Conservation (phyloP, 495 filamentous ascomycete species). For the Penicillium tannophilum region DNA sequence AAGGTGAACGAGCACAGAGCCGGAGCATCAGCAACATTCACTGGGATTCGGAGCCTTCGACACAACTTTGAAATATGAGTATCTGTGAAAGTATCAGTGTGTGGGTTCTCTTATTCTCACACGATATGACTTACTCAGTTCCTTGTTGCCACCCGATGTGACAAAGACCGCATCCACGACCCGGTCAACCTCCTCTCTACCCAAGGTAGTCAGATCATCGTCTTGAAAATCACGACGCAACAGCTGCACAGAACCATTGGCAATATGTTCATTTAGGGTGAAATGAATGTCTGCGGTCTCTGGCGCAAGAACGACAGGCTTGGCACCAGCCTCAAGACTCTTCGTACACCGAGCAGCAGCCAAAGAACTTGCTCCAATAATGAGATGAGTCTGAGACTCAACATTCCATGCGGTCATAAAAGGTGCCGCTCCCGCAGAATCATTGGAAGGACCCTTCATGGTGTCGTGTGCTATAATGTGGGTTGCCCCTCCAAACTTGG, state of each 20-base stretch:
- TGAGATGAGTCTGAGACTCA: conserved; percentile 76
- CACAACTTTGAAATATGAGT: conserved; percentile 75
- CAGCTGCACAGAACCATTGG: conserved; percentile 73
- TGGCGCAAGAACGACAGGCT: conserved; percentile 79
- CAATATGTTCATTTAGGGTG: conserved; percentile 69
- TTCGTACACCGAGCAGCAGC: conserved; percentile 80
- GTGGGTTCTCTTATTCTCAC: not conserved
- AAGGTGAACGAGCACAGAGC: conserved; percentile 88
- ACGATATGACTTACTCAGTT: conserved; percentile 45
- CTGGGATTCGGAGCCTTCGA: conserved; percentile 76
- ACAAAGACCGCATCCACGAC: conserved; percentile 95
- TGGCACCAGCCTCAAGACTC: conserved; percentile 84
- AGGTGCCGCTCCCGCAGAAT: conserved; percentile 33
- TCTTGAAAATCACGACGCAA: conserved; percentile 67
- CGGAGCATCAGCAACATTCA: conserved; percentile 90
- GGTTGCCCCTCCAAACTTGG: conserved; percentile 21
- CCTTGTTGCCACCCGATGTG: conserved; percentile 60
- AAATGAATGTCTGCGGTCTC: conserved; percentile 66
- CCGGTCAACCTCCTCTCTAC: conserved; percentile 72
- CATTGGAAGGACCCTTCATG: conserved; percentile 40
- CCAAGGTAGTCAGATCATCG: conserved; percentile 73
- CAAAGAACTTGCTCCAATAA: conserved; percentile 83
- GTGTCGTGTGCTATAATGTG: conserved; percentile 22
- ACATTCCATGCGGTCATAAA: conserved; percentile 79
- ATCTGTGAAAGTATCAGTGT: conserved; percentile 37